These are phyloP conservation scores for Puccinia sorghi DNA, from an alignment of 1,284 basidiomycete genomes.

Conservation along the genomic window DNA sequence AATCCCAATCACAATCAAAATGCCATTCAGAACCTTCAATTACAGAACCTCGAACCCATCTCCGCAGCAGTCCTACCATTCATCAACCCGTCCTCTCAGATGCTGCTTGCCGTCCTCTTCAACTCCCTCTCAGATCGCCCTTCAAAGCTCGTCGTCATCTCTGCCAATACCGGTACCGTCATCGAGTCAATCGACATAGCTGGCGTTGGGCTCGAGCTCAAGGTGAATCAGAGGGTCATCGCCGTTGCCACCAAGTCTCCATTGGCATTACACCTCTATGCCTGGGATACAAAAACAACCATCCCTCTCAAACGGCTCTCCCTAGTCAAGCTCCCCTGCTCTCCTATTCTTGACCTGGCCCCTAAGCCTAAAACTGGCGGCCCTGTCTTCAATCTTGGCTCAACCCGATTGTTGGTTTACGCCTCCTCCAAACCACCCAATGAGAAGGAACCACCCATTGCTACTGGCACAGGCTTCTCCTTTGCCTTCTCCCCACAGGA, in stretches of 20 bases:
- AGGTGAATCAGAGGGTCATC: slow-evolving; percentile 10
- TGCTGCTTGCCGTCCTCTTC: slow-evolving; percentile 26
- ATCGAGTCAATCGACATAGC: slow-evolving; percentile 13
- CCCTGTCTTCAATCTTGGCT: slow-evolving; percentile 37
- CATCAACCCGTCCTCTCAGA: background rate
- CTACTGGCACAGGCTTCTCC: slow-evolving; percentile 27
- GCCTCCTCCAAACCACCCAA: slow-evolving; percentile 29
- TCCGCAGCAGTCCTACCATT: slow-evolving; percentile 32
- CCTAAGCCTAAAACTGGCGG: slow-evolving; percentile 28
- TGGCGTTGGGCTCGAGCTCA: slow-evolving; percentile 17
- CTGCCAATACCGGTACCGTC: slow-evolving; percentile 4
- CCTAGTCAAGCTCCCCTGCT: slow-evolving; percentile 14
- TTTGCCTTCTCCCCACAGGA: slow-evolving; percentile 1
- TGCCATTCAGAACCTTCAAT: background rate
- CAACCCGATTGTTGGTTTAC: slow-evolving; percentile 39
- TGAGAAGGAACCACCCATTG: slow-evolving; percentile 37
- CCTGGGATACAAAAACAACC: background rate
- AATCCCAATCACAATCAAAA: background rate
- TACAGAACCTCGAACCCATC: slow-evolving; percentile 24
- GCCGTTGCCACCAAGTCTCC: slow-evolving; percentile 38
- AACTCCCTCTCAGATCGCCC: slow-evolving; percentile 15
- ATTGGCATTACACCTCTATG: slow-evolving; percentile 29
- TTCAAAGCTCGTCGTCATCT: slow-evolving; percentile 17
- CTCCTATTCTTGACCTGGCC: slow-evolving; percentile 40
- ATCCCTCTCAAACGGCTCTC: background rate